Base-by-base conservation (phyloP, 1,139 yeast species). In the Yamadazyma siamensis region DNA sequence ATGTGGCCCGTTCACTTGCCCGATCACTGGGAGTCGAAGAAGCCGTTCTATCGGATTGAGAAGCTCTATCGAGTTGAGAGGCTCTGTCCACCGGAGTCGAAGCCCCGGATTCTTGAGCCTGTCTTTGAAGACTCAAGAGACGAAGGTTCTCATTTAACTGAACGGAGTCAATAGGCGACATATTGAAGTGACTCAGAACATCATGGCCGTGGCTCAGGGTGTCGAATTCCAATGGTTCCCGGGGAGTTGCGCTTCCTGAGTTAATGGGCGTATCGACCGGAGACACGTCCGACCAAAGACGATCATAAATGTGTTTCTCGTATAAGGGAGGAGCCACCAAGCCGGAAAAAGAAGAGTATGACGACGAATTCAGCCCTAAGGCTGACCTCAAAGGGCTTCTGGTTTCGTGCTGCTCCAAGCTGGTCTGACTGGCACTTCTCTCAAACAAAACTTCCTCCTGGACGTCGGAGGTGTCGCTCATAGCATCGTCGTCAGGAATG, bases 321-420 rank as follows among this genome's bases (percentile, higher is more conserved):
- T 91, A 91, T 39, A 83, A 71, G 17, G 98, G 98, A 3, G 97
- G 97, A 0, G 96, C 95, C 56, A 79, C 68, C 25, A 76, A 57
- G 0, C 73, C 75, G 8, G 64, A 61, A 38, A 65, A 58, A 8
- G 68, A 59, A 2, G 65, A 50, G 24, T 40, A 50, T 0, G 69
- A 62, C 17, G 51, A 52, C 11, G 47, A 46, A 34, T 53, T 56
- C 6, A 66, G 56, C 13, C 45, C 37, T 13, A 31, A 20, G 21
- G 30, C 33, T 6, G 42, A 18, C 9, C 43, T 5, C 11, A n/a
- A 8, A 17, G 11, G 5, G 9, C 21, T 5, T 7, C 15, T 41
- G 2, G 37, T 44, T 2, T 47, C 47, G 15, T 59, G 36, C 6
- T 52, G 48, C 15, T 43, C 44, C 32, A 65, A 63, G 30, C 65